phyloP scores from a whole-genome alignment of 2,329 filamentous ascomycete genomes.

The Diaporthe destruens region DNA sequence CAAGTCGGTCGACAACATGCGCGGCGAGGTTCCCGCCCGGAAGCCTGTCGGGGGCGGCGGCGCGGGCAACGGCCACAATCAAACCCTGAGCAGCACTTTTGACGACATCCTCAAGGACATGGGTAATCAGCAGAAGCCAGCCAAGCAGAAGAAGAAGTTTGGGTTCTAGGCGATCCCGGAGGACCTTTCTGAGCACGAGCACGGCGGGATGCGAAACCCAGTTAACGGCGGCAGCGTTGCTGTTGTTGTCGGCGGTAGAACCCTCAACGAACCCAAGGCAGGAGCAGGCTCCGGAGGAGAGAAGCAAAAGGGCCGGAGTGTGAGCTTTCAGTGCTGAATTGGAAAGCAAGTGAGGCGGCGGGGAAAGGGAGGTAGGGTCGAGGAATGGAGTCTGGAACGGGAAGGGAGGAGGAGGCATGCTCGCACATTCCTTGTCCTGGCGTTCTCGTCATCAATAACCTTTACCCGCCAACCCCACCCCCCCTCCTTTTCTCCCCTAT shows the following conservation, averaged over 20 bases:
- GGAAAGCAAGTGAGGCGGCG: slow-evolving; percentile 1
- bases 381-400: not conserved
- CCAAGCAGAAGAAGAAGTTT: slow-evolving; percentile 47
- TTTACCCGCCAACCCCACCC: not conserved
- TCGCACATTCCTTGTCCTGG: slow-evolving; percentile 6
- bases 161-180: slow-evolving; percentile 42
- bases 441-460: slow-evolving; percentile 15
- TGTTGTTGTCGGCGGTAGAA: not conserved
- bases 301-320: slow-evolving; percentile 8
- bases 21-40: slow-evolving; percentile 29
- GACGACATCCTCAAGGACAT: slow-evolving; percentile 54
- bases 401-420: not conserved
- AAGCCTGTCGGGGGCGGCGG: slow-evolving; percentile 40
- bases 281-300: not conserved
- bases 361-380: slow-evolving; percentile 6
- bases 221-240: not conserved
- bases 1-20: slow-evolving; percentile 45
- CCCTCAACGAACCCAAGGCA: not conserved
- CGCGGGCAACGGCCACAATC: slow-evolving; percentile 35
- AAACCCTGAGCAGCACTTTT: slow-evolving; percentile 48
- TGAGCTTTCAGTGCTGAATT: slow-evolving; percentile 15
- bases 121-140: slow-evolving; percentile 47
- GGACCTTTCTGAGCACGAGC: slow-evolving; percentile 38
- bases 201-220: slow-evolving; percentile 17
- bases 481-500: no score